These are phyloP conservation scores for Jamesozyma piceae DNA, from an alignment of 805 yeast genomes.

Conservation along the genomic window DNA sequence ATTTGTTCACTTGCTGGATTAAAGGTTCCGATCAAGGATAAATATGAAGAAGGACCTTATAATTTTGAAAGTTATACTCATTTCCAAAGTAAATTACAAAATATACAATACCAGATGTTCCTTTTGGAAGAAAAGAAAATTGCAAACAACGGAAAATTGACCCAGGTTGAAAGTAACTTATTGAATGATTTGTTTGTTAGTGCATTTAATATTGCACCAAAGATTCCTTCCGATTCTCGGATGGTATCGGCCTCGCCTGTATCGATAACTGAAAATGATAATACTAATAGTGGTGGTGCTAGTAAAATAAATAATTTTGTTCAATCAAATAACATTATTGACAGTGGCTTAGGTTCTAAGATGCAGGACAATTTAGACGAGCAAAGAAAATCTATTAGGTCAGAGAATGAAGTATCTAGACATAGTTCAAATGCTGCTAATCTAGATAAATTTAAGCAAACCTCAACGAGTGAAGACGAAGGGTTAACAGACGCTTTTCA, in stretches of 20 bases:
- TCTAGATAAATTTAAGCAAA: not conserved
- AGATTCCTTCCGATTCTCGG: constrained; percentile 13
- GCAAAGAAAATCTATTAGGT: not conserved
- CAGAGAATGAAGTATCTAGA: not conserved
- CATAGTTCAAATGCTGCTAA: not conserved
- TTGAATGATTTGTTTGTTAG: constrained; percentile 22
- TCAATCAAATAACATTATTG: not conserved
- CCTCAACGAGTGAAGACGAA: not conserved
- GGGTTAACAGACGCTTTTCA: not conserved
- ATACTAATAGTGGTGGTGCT: not conserved
- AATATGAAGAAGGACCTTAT: constrained; percentile 41
- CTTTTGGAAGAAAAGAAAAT: constrained; percentile 19
- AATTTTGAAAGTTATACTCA: constrained; percentile 47
- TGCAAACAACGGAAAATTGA: constrained; percentile 9
- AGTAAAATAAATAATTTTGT: not conserved
- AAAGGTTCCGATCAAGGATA: constrained; percentile 40
- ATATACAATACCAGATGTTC: constrained; percentile 24
- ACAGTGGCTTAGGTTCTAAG: not conserved
- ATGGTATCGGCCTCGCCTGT: not conserved
- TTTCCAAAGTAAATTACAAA: constrained; percentile 36
- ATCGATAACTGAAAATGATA: not conserved
- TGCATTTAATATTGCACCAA: constrained; percentile 25
- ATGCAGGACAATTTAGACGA: not conserved
- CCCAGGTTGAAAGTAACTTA: constrained; percentile 10
- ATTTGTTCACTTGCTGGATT: constrained; percentile 52